phyloP scores from a whole-genome alignment of 2,329 filamentous ascomycete species.

The Ceratocystis papillata region DNA sequence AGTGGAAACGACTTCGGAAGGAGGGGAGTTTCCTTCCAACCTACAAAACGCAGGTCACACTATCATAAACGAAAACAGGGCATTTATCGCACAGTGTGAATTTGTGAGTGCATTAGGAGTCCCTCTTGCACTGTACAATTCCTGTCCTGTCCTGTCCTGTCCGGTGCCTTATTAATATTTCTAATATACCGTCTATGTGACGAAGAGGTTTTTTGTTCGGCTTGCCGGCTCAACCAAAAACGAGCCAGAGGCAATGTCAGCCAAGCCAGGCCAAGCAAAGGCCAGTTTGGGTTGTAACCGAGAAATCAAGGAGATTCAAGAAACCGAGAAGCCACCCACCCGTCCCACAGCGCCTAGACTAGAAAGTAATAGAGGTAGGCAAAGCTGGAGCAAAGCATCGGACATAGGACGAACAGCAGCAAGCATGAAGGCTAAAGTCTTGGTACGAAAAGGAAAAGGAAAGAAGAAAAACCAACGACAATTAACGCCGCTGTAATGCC shows the following conservation, averaged over 20 bases:
- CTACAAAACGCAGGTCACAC: slow-evolving; percentile 2
- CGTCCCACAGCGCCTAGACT: background rate
- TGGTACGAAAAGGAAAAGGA: background rate
- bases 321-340: background rate
- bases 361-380: background rate
- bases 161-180: no score
- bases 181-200: background rate
- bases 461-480: background rate
- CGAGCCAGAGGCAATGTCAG: background rate
- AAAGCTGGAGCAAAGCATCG: background rate
- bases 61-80: background rate
- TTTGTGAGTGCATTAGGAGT: background rate
- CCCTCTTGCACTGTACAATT: background rate
- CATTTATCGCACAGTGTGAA: background rate
- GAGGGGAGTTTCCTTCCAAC: background rate
- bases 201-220: background rate
- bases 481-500: background rate
- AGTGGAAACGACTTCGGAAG: slow-evolving; percentile 5
- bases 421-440: background rate
- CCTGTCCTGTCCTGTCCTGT: no score
- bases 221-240: background rate
- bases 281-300: background rate
- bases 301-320: background rate
- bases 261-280: background rate
- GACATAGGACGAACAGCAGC: background rate